Percentiles rank a stretch among this genome's conserved stretches.
Conservation (phyloP, 2,329 filamentous ascomycete genomes). For the Pseudocercospora fuligena region DNA sequence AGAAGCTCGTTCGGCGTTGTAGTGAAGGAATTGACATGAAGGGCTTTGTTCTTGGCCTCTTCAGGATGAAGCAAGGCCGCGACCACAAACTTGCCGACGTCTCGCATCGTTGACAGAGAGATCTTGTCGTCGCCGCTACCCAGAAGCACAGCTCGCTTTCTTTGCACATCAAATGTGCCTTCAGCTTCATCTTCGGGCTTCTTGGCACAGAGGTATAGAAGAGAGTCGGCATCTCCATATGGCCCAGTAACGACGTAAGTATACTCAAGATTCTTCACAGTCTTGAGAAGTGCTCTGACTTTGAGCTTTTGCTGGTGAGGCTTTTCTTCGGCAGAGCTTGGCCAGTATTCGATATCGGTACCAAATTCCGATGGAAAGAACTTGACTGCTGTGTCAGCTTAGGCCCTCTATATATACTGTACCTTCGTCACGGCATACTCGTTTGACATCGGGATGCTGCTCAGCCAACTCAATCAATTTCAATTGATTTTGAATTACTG, state of each 20-base stretch:
- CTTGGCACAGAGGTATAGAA: conserved; percentile 59
- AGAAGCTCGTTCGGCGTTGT: conserved; percentile 66
- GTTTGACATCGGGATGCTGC: conserved; percentile 57
- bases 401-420: neutral
- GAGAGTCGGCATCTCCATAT: conserved; percentile 58
- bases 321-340: conserved; percentile 63
- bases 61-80: conserved; percentile 64
- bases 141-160: conserved; percentile 64
- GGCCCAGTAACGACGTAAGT: conserved; percentile 74
- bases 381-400: neutral
- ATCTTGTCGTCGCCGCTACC: conserved; percentile 66
- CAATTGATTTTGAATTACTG: conserved; percentile 65
- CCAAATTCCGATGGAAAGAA: conserved; percentile 73
- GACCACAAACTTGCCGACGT: conserved; percentile 71
- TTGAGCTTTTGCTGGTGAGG: conserved; percentile 73
- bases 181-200: conserved; percentile 45
- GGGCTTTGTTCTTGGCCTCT: conserved; percentile 58
- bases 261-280: conserved; percentile 59
- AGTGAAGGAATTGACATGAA: conserved; percentile 75
- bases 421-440: conserved; percentile 36
- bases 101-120: conserved; percentile 72
- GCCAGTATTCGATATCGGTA: conserved; percentile 66
- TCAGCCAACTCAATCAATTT: conserved; percentile 66
- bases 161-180: conserved; percentile 64
- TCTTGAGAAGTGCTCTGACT: conserved; percentile 65